Conservation (phyloP, 495 filamentous ascomycete genomes). For the Neurospora sp. region DNA sequence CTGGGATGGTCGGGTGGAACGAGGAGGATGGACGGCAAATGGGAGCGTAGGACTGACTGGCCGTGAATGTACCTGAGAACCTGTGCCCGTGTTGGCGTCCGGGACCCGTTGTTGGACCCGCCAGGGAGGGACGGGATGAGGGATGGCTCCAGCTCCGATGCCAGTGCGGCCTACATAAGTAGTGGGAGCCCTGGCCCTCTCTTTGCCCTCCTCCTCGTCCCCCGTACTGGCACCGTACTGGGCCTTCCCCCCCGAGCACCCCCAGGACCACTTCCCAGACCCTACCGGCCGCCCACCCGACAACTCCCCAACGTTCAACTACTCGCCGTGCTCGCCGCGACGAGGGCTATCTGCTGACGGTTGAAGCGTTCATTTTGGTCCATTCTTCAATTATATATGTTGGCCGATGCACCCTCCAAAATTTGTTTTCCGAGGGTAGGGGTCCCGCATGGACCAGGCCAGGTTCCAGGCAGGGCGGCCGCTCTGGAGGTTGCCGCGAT, state of each 20-base stretch:
- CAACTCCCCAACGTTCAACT: conserved; percentile 20
- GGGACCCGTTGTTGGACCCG: conserved; percentile 17
- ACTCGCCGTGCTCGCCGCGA: conserved; percentile 20
- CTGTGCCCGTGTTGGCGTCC: background rate
- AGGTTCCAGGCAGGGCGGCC: conserved; percentile 1
- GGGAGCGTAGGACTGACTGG: conserved; percentile 11
- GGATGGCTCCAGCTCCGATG: conserved; percentile 15
- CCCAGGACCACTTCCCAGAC: conserved; percentile 12
- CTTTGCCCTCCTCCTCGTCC: conserved; percentile 15
- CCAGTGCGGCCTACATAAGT: conserved; percentile 8
- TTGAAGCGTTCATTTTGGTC: conserved; percentile 12
- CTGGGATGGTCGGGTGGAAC: background rate
- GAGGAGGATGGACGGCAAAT: conserved; percentile 18
- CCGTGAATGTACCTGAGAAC: conserved; percentile 3
- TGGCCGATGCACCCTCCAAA: conserved; percentile 1
- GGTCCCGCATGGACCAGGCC: conserved; percentile 13
- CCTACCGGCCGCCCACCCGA: conserved; percentile 2
- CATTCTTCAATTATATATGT: conserved; percentile 17
- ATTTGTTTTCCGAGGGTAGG: conserved; percentile 22
- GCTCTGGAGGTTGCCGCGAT: background rate
- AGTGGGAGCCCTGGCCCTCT: background rate
- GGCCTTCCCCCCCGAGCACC: conserved; percentile 15
- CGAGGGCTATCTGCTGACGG: conserved; percentile 11
- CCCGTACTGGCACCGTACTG: background rate
- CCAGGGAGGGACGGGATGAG: conserved; percentile 16